Evolutionary conservation across 177 flowering plant species (phyloP).

Genomic region (Telopea speciosissima): DNA sequence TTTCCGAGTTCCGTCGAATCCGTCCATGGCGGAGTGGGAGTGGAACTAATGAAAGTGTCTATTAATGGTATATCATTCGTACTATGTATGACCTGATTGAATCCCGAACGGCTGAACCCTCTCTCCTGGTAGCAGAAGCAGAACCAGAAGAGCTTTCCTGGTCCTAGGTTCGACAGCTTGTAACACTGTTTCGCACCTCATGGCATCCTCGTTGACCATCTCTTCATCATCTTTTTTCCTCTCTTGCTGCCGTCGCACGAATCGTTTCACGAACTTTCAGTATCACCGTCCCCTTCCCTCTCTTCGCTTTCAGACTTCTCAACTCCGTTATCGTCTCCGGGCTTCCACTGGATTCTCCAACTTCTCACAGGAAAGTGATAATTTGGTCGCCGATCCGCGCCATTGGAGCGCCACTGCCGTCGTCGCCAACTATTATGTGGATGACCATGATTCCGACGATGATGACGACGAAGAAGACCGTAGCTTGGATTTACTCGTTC

Average conservation of each 20-base stretch:
- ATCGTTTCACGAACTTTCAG: background rate
- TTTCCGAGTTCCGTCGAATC: too few species aligned
- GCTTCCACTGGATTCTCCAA: conserved; percentile 32
- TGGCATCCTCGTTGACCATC: background rate
- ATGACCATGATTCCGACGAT: conserved; percentile 23
- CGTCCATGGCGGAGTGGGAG: too few species aligned
- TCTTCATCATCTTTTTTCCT: background rate
- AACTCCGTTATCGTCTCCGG: conserved; percentile 13
- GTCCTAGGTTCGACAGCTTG: too few species aligned
- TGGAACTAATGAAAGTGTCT: too few species aligned
- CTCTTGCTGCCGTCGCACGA: background rate
- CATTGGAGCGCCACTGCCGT: conserved; percentile 29
- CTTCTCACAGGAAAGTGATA: conserved; percentile 30
- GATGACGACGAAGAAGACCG: conserved; percentile 61
- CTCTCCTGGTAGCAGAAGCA: too few species aligned
- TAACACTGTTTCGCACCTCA: background rate
- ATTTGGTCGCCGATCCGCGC: conserved; percentile 24
- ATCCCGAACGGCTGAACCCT: too few species aligned
- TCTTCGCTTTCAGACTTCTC: conserved; percentile 7
- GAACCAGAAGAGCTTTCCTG: too few species aligned
- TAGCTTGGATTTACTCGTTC: conserved; percentile 73
- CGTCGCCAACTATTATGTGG: conserved; percentile 6
- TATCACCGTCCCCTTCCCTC: background rate
- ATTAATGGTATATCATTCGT: too few species aligned
- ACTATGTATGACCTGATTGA: too few species aligned